Conservation (phyloP, 2,329 filamentous ascomycete genomes). For the Aspergillus sp. region DNA sequence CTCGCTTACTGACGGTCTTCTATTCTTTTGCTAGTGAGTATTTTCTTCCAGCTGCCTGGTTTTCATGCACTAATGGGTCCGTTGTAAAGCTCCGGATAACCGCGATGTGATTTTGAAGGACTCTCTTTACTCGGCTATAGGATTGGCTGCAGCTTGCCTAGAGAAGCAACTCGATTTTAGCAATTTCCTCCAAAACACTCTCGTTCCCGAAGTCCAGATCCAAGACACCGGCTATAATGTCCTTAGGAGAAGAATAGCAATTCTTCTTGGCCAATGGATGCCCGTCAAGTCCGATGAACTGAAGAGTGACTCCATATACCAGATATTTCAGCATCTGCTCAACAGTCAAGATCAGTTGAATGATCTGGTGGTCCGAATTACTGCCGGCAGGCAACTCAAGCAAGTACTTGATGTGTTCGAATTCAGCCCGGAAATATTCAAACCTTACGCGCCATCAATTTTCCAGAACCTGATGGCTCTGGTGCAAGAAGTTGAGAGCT, state of each 20-base stretch:
- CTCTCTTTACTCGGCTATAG: constrained; percentile 90
- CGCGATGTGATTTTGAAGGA: constrained; percentile 82
- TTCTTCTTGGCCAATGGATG: constrained; percentile 87
- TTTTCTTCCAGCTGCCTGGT: not conserved
- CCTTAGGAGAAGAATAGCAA: constrained; percentile 80
- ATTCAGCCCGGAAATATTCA: constrained; percentile 71
- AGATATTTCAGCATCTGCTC: constrained; percentile 85
- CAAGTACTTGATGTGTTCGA: constrained; percentile 80
- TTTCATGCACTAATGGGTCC: constrained; percentile 17
- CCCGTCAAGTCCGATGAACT: constrained; percentile 69
- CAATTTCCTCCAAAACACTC: constrained; percentile 68
- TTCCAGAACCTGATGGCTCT: constrained; percentile 72
- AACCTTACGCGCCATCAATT: constrained; percentile 73
- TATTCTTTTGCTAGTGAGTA: constrained; percentile 67
- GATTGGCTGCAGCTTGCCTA: constrained; percentile 76
- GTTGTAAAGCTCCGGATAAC: constrained; percentile 52
- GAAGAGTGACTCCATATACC: constrained; percentile 74
- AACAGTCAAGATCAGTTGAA: constrained; percentile 75
- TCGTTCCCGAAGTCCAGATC: constrained; percentile 77
- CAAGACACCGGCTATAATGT: constrained; percentile 70
- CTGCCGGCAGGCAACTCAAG: constrained; percentile 81
- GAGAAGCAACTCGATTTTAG: constrained; percentile 80
- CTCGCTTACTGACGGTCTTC: constrained; percentile 81
- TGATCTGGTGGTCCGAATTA: constrained; percentile 88
- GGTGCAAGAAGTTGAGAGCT: constrained; percentile 75